Evolutionary conservation across 345 rosid species (phyloP), one percentile per base, ranked within the genome.

Genomic region (Limnanthes douglasii): DNA sequence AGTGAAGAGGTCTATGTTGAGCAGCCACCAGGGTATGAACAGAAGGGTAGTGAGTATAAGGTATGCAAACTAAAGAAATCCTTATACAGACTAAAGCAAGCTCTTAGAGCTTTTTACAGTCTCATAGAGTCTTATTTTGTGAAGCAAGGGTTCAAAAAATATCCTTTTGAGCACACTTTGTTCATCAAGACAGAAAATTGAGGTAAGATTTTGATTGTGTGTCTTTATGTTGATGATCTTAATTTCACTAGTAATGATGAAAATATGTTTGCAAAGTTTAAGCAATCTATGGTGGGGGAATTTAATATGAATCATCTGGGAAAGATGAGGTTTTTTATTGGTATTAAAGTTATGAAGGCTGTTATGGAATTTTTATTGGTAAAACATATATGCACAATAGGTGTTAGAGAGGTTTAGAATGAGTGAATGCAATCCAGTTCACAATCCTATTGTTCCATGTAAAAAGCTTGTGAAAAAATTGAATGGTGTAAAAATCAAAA

Each of bases 191-290:
- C 26, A 22, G 8, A 22, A 22, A 22, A 22, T 22, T 33, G 13
- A n/a, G n/a, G n/a, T n/a, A n/a, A n/a, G n/a, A n/a, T n/a, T n/a
- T n/a, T n/a, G n/a, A n/a, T n/a, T n/a, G 1, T 37, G 10, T 17
- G 41, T 18, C 14, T 37, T 17, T 37, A 37, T 18, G 41, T 17
- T 22, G 45, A 40, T 40, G 31, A 40, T 39, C 17, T 40, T 1
- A 23, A 22, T 6, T 40, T 3, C 2, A 37, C 41, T 3, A 5
- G 24, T 17, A 37, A 18, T 37, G 41, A 37, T 34, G 16, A 37
- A 17, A 15, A 12, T 1, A n/a, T n/a, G n/a, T n/a, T n/a, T n/a
- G n/a, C n/a, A n/a, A n/a, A n/a, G n/a, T n/a, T n/a, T n/a, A n/a
- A n/a, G n/a, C n/a, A n/a, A n/a, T n/a, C n/a, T n/a, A n/a, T n/a